phyloP scores from a whole-genome alignment of 129 eudicot species.

The Flaveria ramosissima region DNA sequence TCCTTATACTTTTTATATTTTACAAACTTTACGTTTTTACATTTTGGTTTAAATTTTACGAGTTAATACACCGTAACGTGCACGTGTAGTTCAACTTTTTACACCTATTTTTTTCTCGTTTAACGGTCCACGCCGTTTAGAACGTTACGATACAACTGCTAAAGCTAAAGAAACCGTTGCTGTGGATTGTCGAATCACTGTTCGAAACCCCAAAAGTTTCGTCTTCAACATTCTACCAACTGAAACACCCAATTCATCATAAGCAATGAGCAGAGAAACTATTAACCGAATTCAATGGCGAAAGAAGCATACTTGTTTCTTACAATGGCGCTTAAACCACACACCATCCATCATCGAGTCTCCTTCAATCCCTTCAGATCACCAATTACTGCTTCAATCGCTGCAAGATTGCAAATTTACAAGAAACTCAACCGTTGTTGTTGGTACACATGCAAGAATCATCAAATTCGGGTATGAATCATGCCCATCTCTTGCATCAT shows the following conservation, averaged over 20 bases:
- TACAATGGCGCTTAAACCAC: conserved; percentile 32
- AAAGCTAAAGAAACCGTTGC: no score
- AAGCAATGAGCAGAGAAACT: conserved; percentile 19
- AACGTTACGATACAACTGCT: no score
- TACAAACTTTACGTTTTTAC: no score
- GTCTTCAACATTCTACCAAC: no score
- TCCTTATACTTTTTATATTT: no score
- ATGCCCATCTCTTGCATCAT: conserved; percentile 55
- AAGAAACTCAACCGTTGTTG: conserved; percentile 39
- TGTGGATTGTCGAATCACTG: no score
- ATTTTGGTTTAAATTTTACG: no score
- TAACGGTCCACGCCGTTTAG: no score
- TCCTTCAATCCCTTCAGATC: conserved; percentile 42
- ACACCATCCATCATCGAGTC: conserved; percentile 18
- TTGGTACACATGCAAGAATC: conserved; percentile 46
- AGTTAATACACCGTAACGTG: no score
- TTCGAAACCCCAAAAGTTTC: no score
- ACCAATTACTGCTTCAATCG: conserved; percentile 42
- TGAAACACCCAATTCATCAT: background rate
- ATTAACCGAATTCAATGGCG: conserved; percentile 16
- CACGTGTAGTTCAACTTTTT: no score
- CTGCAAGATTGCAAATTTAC: conserved; percentile 54
- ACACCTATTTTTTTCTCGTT: no score
- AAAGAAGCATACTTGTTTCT: conserved; percentile 8
- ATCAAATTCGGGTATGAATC: conserved; percentile 57